phyloP scores from a whole-genome alignment of 2,329 filamentous ascomycete species.

The Alternaria ethzedia region DNA sequence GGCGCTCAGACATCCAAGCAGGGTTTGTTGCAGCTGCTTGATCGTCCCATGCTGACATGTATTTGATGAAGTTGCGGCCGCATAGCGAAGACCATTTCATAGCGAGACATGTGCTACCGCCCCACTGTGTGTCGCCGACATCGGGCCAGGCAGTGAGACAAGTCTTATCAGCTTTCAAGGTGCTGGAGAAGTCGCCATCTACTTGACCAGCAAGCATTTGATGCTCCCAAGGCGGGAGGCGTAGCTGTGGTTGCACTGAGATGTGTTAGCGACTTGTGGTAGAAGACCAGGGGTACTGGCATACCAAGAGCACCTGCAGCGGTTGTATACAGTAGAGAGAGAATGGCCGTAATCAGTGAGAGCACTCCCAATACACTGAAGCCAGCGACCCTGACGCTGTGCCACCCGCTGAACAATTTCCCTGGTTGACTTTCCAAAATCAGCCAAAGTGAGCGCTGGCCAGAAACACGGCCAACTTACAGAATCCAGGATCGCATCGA shows the following conservation, averaged over 20 bases:
- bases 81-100: slow-evolving; percentile 10
- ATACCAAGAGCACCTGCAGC: slow-evolving; percentile 12
- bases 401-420: slow-evolving; percentile 70
- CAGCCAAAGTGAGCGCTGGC: background rate
- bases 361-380: slow-evolving; percentile 66
- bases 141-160: slow-evolving; percentile 8
- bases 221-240: slow-evolving; percentile 5
- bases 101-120: slow-evolving; percentile 8
- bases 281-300: background rate
- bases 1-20: slow-evolving; percentile 3
- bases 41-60: slow-evolving; percentile 9
- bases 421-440: slow-evolving; percentile 58
- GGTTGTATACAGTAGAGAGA: slow-evolving; percentile 10
- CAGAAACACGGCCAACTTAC: background rate
- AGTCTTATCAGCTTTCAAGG: background rate
- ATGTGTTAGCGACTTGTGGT: background rate
- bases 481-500: slow-evolving; percentile 14
- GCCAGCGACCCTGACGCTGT: slow-evolving; percentile 66
- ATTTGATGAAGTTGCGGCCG: slow-evolving; percentile 8
- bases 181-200: slow-evolving; percentile 6
- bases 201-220: slow-evolving; percentile 5
- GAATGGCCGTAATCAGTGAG: slow-evolving; percentile 51
- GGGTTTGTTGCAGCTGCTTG: background rate
- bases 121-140: slow-evolving; percentile 6
- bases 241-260: slow-evolving; percentile 11